Evolutionary conservation across 768 basidiomycete species (phyloP).

Genomic region (Hydnomerulius pinastri): DNA sequence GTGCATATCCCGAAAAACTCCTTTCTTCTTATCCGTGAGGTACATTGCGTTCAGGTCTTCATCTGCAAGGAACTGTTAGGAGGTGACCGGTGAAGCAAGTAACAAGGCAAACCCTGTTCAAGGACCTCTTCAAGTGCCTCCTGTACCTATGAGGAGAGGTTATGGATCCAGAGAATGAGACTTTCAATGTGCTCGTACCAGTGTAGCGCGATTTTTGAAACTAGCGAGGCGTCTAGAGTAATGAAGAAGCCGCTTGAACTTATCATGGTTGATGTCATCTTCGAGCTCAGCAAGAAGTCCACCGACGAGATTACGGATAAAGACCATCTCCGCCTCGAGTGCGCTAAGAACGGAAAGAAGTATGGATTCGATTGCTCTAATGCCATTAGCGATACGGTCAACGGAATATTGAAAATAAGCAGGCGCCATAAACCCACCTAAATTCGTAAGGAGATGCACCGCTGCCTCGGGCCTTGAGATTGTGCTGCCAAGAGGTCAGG

Average conservation of each 20-base stretch:
- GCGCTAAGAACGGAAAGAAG: constrained; percentile 90
- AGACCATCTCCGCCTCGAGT: constrained; percentile 94
- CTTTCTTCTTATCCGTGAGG: constrained; percentile 80
- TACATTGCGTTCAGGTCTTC: constrained; percentile 97
- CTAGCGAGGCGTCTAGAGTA: constrained; percentile 86
- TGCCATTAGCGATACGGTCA: constrained; percentile 15
- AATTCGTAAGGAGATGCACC: constrained; percentile 89
- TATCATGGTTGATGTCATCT: constrained; percentile 93
- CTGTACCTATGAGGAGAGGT: constrained; percentile 59
- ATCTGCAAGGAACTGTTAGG: constrained; percentile 48
- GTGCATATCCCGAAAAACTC: constrained; percentile 54
- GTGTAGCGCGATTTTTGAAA: constrained; percentile 88
- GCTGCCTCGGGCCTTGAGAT: constrained; percentile 69
- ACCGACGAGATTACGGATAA: constrained; percentile 87
- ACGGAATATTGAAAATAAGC: constrained; percentile 13
- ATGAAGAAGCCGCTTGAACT: constrained; percentile 88
- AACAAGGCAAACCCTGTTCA: constrained; percentile 66
- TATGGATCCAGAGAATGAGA: constrained; percentile 1
- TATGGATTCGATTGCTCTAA: constrained; percentile 91
- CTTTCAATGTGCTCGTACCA: constrained; percentile 46
- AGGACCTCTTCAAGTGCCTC: constrained; percentile 91
- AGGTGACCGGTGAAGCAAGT: background rate
- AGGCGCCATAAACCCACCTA: constrained; percentile 48
- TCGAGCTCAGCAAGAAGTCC: constrained; percentile 91
- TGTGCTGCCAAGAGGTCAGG: constrained; percentile 56